Evolutionary conservation across 1,284 basidiomycete genomes (phyloP).

Genomic region (Trichosporon ovoides): DNA sequence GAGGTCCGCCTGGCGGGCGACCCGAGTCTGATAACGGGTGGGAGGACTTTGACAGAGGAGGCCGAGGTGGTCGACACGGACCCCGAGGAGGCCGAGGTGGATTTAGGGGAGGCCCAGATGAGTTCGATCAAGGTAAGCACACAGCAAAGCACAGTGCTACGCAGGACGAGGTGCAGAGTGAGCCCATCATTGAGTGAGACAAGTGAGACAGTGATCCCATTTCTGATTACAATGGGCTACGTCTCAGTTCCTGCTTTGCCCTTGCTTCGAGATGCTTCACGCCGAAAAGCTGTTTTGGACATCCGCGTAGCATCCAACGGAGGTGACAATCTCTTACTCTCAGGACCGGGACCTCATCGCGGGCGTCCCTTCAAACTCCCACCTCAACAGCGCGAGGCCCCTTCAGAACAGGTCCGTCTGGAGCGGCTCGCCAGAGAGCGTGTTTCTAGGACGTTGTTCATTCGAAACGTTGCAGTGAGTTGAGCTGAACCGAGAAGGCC

Average conservation of each 20-base stretch:
- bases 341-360: background rate
- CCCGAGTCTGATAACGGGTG: background rate
- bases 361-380: background rate
- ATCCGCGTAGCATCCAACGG: background rate
- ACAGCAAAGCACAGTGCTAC: too few relatives aligned
- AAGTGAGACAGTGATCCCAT: too few relatives aligned
- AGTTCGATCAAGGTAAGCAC: constrained; percentile 2
- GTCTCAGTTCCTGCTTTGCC: background rate
- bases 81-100: background rate
- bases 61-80: background rate
- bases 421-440: constrained; percentile 55
- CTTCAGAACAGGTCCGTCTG: constrained; percentile 6
- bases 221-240: too few relatives aligned
- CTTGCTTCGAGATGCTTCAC: background rate
- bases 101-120: background rate
- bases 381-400: constrained; percentile 1
- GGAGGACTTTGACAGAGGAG: constrained; percentile 1
- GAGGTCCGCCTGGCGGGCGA: background rate
- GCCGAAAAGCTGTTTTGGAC: background rate
- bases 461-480: constrained; percentile 87
- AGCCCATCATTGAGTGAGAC: background rate
- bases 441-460: constrained; percentile 91
- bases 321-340: background rate
- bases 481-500: background rate
- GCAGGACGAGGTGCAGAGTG: background rate